These are phyloP conservation scores for Pichia sp. DNA, from an alignment of 1,139 yeast genomes.

Conservation along the genomic window DNA sequence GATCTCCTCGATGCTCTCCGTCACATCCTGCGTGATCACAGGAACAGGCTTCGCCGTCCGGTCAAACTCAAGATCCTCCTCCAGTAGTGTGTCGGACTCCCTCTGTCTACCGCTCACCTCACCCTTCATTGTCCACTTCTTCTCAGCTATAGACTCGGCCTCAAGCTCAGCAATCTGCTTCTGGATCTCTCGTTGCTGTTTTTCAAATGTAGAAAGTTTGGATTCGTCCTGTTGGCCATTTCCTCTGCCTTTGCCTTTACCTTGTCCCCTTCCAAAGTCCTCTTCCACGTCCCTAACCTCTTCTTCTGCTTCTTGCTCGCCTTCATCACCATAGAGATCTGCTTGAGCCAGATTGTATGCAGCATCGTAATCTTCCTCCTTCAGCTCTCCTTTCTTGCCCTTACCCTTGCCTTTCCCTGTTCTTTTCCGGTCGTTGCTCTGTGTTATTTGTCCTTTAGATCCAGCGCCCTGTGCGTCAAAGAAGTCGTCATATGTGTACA, in stretches of 20 bases:
- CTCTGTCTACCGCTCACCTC: slow-evolving; percentile 80
- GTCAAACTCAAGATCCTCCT: slow-evolving; percentile 67
- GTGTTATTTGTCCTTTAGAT: not conserved
- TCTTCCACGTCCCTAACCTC: slow-evolving; percentile 48
- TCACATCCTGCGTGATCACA: slow-evolving; percentile 81
- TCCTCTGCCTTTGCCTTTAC: slow-evolving; percentile 14
- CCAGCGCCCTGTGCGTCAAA: slow-evolving; percentile 40
- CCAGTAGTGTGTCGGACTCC: slow-evolving; percentile 74
- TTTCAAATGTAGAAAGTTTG: slow-evolving; percentile 40
- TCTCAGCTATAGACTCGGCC: slow-evolving; percentile 82
- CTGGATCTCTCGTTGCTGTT: slow-evolving; percentile 72
- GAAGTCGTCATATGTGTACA: slow-evolving; percentile 69
- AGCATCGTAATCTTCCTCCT: slow-evolving; percentile 41
- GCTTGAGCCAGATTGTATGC: slow-evolving; percentile 57
- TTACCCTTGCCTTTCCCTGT: slow-evolving; percentile 13
- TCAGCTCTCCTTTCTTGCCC: slow-evolving; percentile 33
- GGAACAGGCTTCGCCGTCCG: slow-evolving; percentile 84
- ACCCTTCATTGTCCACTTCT: slow-evolving; percentile 93
- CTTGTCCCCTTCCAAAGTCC: slow-evolving; percentile 39
- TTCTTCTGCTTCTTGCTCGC: slow-evolving; percentile 40
- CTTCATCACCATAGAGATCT: slow-evolving; percentile 58
- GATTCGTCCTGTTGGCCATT: slow-evolving; percentile 25
- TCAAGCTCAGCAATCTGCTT: slow-evolving; percentile 76
- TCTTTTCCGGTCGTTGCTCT: not conserved
- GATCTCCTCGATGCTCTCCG: slow-evolving; percentile 82